A percentile compares a stretch with the other conserved stretches of the same genome.
phyloP scores from a whole-genome alignment of 202 grass and related monocot species.

The Digitaria exilis region DNA sequence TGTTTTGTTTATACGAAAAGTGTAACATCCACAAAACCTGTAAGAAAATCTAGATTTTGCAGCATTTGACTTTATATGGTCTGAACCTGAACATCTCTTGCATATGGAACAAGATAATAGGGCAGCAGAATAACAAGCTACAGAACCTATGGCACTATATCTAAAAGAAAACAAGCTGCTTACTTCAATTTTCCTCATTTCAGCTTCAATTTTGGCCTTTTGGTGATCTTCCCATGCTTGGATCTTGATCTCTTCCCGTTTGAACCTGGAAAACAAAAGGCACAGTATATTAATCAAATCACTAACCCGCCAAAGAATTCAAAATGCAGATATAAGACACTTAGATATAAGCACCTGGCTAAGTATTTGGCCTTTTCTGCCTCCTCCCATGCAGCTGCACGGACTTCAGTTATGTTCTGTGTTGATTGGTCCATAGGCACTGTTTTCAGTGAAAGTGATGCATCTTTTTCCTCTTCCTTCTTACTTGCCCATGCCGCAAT shows the following conservation, averaged over 20 bases:
- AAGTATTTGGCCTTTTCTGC: constrained; percentile 91
- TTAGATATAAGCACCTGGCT: constrained; percentile 61
- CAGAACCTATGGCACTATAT: not conserved
- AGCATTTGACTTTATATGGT: not conserved
- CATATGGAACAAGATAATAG: not conserved
- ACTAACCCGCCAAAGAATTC: not conserved
- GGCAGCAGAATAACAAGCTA: not conserved
- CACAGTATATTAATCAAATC: constrained; percentile 17
- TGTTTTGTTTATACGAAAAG: not conserved
- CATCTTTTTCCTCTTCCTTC: constrained; percentile 78
- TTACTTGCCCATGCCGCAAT: constrained; percentile 98
- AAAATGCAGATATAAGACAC: not conserved
- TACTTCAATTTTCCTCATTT: constrained; percentile 94
- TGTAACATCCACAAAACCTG: not conserved
- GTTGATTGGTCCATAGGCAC: constrained; percentile 46
- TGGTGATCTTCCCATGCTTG: constrained; percentile 98
- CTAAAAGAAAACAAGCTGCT: not conserved
- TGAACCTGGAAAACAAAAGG: constrained; percentile 59
- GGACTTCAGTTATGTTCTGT: constrained; percentile 57
- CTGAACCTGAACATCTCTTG: not conserved
- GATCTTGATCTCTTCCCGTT: constrained; percentile 97
- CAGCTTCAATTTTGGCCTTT: constrained; percentile 96
- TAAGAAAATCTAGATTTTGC: not conserved
- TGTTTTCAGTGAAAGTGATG: constrained; percentile 56
- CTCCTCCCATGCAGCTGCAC: constrained; percentile 88